Evolutionary conservation across 73 alveolate species (phyloP).

Genomic region (Durusdinium trenchii): DNA sequence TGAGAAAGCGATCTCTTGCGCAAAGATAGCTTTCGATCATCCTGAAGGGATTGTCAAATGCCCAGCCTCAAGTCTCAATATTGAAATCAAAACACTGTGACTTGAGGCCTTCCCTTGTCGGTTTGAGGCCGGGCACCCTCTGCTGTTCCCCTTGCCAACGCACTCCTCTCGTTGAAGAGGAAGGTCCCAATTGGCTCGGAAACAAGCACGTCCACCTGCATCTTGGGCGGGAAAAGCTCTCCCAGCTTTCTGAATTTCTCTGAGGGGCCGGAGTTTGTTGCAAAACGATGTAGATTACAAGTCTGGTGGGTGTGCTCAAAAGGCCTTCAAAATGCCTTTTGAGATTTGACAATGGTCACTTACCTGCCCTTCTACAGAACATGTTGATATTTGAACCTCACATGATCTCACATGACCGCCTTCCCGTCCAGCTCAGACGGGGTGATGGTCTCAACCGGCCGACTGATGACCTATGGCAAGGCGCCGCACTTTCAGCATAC

Average conservation of each 20-base stretch:
- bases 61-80: neutral
- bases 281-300: no score
- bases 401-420: neutral
- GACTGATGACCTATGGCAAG: slow-evolving; percentile 68
- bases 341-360: neutral
- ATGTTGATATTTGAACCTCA: no score
- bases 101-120: neutral
- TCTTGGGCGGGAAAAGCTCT: no score
- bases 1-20: slow-evolving; percentile 97
- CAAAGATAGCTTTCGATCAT: slow-evolving; percentile 97
- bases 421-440: slow-evolving; percentile 52
- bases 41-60: slow-evolving; percentile 60
- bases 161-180: slow-evolving; percentile 96
- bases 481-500: no score
- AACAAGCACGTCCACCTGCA: slow-evolving; percentile 96
- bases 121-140: neutral
- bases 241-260: no score
- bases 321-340: no score
- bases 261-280: no score
- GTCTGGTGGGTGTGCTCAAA: no score
- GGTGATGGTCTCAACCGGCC: slow-evolving; percentile 91
- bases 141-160: neutral
- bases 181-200: slow-evolving; percentile 97
- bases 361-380: no score
- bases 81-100: neutral